Conservation (phyloP, 139 green algal genomes). For the Chlamydomonas applanata region DNA sequence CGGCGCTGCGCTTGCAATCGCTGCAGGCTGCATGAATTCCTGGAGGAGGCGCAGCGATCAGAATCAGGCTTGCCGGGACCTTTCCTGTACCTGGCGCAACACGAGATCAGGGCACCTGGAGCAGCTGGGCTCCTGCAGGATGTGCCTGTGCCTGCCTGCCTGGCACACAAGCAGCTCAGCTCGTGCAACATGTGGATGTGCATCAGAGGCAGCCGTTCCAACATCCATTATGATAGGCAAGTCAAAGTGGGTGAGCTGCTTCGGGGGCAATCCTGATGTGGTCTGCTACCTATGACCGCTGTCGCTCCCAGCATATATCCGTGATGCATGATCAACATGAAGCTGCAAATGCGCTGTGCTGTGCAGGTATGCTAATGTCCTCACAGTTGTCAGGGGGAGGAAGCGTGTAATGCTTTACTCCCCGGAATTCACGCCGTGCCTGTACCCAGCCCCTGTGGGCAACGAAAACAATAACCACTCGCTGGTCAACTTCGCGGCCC, state of each 20-base stretch:
- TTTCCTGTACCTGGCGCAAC: constrained; percentile 2
- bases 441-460: constrained; percentile 55
- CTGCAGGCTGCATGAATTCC: constrained; percentile 8
- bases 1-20: too few species aligned
- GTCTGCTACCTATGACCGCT: too few species aligned
- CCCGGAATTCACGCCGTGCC: constrained; percentile 38
- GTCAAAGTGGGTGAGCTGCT: too few species aligned
- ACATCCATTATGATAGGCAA: constrained; percentile 72
- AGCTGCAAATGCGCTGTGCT: too few species aligned
- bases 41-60: not conserved
- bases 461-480: constrained; percentile 72
- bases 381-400: constrained; percentile 59
- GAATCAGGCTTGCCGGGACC: not conserved
- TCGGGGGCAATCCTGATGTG: too few species aligned
- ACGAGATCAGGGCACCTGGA: not conserved
- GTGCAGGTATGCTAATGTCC: constrained; percentile 72
- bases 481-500: constrained; percentile 54
- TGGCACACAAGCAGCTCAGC: constrained; percentile 24
- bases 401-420: constrained; percentile 66
- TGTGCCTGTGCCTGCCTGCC: constrained; percentile 23
- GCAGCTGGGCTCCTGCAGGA: constrained; percentile 31
- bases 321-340: too few species aligned
- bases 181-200: constrained; percentile 68
- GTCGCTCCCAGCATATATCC: too few species aligned
- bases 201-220: constrained; percentile 51